Evolutionary conservation across 176 grass and related monocot species (phyloP).

Genomic region (Dactylis glomerata): DNA sequence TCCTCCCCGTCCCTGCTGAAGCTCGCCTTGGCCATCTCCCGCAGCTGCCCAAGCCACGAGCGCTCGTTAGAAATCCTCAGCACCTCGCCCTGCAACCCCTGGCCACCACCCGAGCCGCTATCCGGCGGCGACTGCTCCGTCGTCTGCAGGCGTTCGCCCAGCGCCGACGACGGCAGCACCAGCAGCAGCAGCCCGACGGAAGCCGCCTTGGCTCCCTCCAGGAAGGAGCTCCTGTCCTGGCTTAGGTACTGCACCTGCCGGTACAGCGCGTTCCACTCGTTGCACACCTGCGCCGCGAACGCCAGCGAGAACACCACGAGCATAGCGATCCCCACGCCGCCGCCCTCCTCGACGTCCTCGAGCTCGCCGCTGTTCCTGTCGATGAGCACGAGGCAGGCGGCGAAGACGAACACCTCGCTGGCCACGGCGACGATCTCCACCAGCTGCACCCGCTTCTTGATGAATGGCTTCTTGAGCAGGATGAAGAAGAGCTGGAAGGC

Average conservation of each 20-base stretch:
- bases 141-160: constrained; percentile 24
- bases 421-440: constrained; percentile 69
- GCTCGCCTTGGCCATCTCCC: constrained; percentile 86
- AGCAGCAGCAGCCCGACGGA: constrained; percentile 52
- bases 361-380: constrained; percentile 31
- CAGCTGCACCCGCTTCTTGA: constrained; percentile 89
- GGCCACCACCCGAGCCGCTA: not conserved
- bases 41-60: constrained; percentile 78
- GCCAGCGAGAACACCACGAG: constrained; percentile 46
- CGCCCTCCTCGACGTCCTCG: constrained; percentile 8
- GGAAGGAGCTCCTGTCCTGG: constrained; percentile 46
- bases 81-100: not conserved
- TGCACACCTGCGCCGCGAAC: constrained; percentile 61
- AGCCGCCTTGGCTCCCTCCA: constrained; percentile 54
- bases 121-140: constrained; percentile 13
- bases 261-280: constrained; percentile 80
- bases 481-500: constrained; percentile 76
- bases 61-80: constrained; percentile 46
- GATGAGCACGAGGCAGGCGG: constrained; percentile 48
- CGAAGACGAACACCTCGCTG: constrained; percentile 70
- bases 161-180: constrained; percentile 39
- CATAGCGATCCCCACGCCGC: constrained; percentile 62
- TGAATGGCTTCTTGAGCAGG: constrained; percentile 70
- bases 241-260: constrained; percentile 55
- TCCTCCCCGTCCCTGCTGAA: constrained; percentile 61